Conservation (phyloP, 352 stramenopile species). For the Globisporangium paroecandrum region DNA sequence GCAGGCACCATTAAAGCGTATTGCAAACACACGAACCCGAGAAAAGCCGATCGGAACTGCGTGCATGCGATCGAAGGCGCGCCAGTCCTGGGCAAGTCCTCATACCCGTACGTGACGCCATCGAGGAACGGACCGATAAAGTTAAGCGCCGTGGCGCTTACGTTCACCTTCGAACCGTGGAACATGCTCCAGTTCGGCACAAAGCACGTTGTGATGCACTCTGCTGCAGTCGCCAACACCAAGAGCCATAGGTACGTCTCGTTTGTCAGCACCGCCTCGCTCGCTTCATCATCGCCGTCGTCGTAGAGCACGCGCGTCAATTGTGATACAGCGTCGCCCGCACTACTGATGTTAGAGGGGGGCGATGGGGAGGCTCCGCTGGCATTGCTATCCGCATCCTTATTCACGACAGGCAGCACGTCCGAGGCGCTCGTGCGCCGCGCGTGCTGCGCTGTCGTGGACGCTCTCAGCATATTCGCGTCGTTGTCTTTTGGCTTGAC, state of each 20-base stretch:
- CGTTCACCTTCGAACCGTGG: conserved; percentile 40
- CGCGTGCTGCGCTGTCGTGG: conserved; percentile 9
- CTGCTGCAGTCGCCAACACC: conserved; percentile 58
- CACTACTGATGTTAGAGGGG: background rate
- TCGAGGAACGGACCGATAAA: conserved; percentile 75
- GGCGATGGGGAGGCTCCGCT: background rate
- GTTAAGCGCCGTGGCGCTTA: conserved; percentile 70
- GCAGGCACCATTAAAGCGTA: background rate
- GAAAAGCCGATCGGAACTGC: conserved; percentile 73
- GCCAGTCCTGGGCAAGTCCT: conserved; percentile 32
- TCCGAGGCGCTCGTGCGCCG: conserved; percentile 7
- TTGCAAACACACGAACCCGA: conserved; percentile 42
- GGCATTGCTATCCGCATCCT: background rate
- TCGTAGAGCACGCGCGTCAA: conserved; percentile 6
- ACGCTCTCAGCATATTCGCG: conserved; percentile 10
- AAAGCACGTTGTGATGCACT: conserved; percentile 82
- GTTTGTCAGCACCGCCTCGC: conserved; percentile 37
- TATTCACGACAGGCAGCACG: conserved; percentile 11
- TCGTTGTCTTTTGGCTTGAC: background rate
- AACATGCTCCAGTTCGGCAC: conserved; percentile 45
- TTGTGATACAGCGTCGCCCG: background rate
- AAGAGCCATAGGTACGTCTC: conserved; percentile 68
- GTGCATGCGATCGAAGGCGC: conserved; percentile 38
- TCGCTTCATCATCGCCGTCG: conserved; percentile 18
- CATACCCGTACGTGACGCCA: conserved; percentile 59